A percentile compares a stretch with the other conserved stretches of the same genome.
phyloP scores from a whole-genome alignment of 495 filamentous ascomycete species.

The Podospora didyma region DNA sequence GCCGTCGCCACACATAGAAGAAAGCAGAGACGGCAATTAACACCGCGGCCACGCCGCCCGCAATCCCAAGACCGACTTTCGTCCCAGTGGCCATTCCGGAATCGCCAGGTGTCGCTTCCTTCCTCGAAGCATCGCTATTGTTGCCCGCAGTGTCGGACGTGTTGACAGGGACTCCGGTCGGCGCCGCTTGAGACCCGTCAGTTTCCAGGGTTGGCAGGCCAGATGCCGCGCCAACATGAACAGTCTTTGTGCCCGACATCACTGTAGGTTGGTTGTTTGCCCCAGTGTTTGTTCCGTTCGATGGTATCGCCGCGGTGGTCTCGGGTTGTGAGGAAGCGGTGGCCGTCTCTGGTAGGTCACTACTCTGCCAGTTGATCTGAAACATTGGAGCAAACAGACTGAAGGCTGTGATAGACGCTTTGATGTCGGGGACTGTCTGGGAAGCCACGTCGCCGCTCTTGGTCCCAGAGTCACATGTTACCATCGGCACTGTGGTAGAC shows the following conservation, averaged over 20 bases:
- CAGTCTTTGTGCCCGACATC: slow-evolving; percentile 7
- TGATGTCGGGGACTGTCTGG: slow-evolving; percentile 18
- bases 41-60: slow-evolving; percentile 14
- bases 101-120: background rate
- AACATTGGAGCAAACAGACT: slow-evolving; percentile 31
- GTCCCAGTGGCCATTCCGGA: slow-evolving; percentile 9
- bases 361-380: slow-evolving; percentile 34
- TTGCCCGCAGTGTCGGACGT: background rate
- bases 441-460: slow-evolving; percentile 12
- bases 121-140: background rate
- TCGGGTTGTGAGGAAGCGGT: background rate
- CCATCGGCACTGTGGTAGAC: slow-evolving; percentile 21
- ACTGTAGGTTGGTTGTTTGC: background rate
- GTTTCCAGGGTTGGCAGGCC: slow-evolving; percentile 13
- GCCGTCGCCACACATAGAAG: slow-evolving; percentile 23
- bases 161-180: slow-evolving; percentile 1
- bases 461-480: slow-evolving; percentile 26
- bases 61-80: slow-evolving; percentile 25
- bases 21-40: slow-evolving; percentile 12
- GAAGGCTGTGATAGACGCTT: slow-evolving; percentile 22
- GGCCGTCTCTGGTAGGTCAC: slow-evolving; percentile 8
- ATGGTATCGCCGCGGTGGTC: background rate
- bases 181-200: slow-evolving; percentile 2
- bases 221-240: slow-evolving; percentile 10
- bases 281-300: background rate